phyloP scores from a whole-genome alignment of 768 basidiomycete genomes.

The Trametes cingulata region DNA sequence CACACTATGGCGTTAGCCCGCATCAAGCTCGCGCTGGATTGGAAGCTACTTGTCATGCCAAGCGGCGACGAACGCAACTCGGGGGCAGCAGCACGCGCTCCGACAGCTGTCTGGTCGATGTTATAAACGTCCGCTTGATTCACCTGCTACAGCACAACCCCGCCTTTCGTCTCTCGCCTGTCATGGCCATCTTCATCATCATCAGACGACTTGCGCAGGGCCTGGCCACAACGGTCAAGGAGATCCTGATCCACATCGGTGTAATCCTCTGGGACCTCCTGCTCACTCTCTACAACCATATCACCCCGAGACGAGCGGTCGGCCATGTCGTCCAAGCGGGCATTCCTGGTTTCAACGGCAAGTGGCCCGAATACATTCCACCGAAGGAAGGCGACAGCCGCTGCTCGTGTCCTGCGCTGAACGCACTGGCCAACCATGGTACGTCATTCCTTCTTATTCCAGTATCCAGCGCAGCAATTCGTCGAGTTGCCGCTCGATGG shows the following conservation, averaged over 20 bases:
- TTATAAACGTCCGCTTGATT: no score
- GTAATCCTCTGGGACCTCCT: constrained; percentile 41
- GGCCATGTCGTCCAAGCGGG: constrained; percentile 26
- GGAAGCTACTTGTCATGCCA: no score
- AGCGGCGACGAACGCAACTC: no score
- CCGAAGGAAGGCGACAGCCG: constrained; percentile 67
- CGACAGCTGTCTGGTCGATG: no score
- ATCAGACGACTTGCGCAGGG: constrained; percentile 18
- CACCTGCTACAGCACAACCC: neutral
- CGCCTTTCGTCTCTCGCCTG: neutral
- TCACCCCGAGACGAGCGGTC: constrained; percentile 46
- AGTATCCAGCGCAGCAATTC: neutral
- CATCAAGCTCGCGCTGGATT: no score
- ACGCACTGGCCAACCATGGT: constrained; percentile 87
- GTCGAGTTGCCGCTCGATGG: neutral
- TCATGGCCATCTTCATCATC: constrained; percentile 13
- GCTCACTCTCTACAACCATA: constrained; percentile 39
- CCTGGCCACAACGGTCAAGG: constrained; percentile 4
- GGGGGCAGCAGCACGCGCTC: no score
- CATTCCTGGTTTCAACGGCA: constrained; percentile 50
- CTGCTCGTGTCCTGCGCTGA: constrained; percentile 72
- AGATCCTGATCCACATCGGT: constrained; percentile 46
- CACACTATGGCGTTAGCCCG: no score
- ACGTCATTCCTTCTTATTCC: neutral
- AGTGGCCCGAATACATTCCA: constrained; percentile 68